Evolutionary conservation across 345 rosid genomes (phyloP).

Genomic region (Bruguiera gymnorhiza): DNA sequence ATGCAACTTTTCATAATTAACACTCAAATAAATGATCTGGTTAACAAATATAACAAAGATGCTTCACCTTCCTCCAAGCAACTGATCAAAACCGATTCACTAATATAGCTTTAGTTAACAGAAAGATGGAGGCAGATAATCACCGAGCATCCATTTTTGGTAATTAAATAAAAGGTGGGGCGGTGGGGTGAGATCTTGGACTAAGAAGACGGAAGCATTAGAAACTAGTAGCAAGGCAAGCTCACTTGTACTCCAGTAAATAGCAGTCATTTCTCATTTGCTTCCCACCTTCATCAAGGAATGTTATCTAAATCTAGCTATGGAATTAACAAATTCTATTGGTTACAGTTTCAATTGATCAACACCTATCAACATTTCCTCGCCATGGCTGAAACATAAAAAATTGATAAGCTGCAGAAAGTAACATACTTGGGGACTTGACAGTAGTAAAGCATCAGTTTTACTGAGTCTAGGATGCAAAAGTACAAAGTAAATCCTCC

Average conservation of each 20-base stretch:
- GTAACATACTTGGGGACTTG: constrained; percentile 72
- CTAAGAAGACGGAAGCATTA: neutral
- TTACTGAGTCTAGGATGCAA: constrained; percentile 79
- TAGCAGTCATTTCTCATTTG: neutral
- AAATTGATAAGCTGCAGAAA: neutral
- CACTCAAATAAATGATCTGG: too few relatives aligned
- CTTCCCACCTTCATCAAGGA: neutral
- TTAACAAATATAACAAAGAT: neutral
- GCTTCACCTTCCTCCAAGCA: neutral
- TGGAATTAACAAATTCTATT: neutral
- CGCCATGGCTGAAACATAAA: neutral
- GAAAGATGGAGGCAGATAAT: too few relatives aligned
- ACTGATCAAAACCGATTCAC: neutral
- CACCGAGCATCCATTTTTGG: too few relatives aligned
- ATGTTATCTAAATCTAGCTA: neutral
- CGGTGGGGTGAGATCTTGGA: neutral
- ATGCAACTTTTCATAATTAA: too few relatives aligned
- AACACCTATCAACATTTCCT: neutral
- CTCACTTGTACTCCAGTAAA: too few relatives aligned
- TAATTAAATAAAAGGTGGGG: too few relatives aligned
- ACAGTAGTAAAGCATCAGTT: constrained; percentile 69
- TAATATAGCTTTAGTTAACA: neutral
- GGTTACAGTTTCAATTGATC: neutral
- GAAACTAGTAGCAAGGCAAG: too few relatives aligned
- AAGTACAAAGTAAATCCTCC: constrained; percentile 98